phyloP scores from a whole-genome alignment of 352 stramenopile genomes.

The Globisporangium ultimum region DNA sequence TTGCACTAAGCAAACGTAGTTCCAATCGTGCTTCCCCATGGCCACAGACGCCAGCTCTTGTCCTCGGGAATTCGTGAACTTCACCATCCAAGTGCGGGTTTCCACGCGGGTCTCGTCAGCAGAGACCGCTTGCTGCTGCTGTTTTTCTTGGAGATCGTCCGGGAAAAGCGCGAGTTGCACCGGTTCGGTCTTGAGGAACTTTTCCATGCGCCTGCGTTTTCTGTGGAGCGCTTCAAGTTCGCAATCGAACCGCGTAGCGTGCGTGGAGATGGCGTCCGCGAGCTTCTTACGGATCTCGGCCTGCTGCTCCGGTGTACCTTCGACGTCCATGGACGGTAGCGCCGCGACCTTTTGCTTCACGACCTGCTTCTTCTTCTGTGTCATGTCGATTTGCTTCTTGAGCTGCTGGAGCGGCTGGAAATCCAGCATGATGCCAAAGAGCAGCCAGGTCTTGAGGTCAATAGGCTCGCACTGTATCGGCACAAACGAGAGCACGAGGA shows the following conservation, averaged over 20 bases:
- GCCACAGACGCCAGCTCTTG: constrained; percentile 40
- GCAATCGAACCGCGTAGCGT: constrained; percentile 37
- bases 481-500: constrained; percentile 56
- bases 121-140: constrained; percentile 4
- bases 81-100: constrained; percentile 50
- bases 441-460: constrained; percentile 54
- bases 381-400: constrained; percentile 27
- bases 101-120: constrained; percentile 21
- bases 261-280: constrained; percentile 32
- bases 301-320: constrained; percentile 38
- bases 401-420: constrained; percentile 46
- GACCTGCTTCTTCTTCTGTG: constrained; percentile 35
- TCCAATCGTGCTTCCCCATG: constrained; percentile 64
- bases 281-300: constrained; percentile 55
- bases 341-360: constrained; percentile 55
- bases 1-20: constrained; percentile 54
- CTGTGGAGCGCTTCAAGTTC: constrained; percentile 32
- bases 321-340: constrained; percentile 42
- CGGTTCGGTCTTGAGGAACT: constrained; percentile 55
- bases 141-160: constrained; percentile 18
- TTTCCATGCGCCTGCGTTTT: constrained; percentile 33
- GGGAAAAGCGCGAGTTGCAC: constrained; percentile 36
- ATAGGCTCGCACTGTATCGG: constrained; percentile 44
- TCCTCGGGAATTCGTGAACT: constrained; percentile 46
- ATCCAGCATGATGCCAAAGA: constrained; percentile 57